Percentiles rank a stretch among this genome's conserved stretches.
Evolutionary conservation across 805 yeast species (phyloP).

Genomic region (Teunomyces kruisii): DNA sequence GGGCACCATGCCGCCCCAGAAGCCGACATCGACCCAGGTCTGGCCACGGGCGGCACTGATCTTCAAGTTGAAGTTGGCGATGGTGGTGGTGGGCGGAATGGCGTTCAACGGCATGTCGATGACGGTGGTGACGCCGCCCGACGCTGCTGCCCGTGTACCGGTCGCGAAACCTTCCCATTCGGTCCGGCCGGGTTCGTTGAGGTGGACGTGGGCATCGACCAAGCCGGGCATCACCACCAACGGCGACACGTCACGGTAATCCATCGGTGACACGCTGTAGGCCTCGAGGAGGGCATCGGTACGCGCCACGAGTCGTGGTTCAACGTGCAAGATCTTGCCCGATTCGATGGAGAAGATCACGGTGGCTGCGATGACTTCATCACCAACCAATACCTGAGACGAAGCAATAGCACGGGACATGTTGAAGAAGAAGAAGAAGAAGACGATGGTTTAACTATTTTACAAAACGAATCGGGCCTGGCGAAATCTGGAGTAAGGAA

Average conservation of each 20-base stretch:
- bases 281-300: conserved; percentile 39
- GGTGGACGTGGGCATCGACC: conserved; percentile 91
- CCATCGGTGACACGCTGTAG: conserved; percentile 43
- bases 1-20: conserved; percentile 96
- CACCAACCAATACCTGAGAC: conserved; percentile 50
- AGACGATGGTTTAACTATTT: neutral
- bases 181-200: conserved; percentile 96
- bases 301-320: conserved; percentile 27
- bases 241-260: conserved; percentile 60
- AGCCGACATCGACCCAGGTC: conserved; percentile 90
- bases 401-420: conserved; percentile 62
- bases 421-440: neutral
- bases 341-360: conserved; percentile 53
- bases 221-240: conserved; percentile 79
- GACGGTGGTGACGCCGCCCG: conserved; percentile 96
- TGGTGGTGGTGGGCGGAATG: conserved; percentile 90
- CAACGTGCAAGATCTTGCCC: conserved; percentile 58
- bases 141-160: conserved; percentile 91
- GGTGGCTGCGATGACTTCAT: conserved; percentile 55
- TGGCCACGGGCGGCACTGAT: conserved; percentile 76
- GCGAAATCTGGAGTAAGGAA: no score
- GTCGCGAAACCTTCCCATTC: conserved; percentile 99
- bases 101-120: conserved; percentile 96
- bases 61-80: conserved; percentile 72
- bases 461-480: neutral